Conservation (phyloP, 2,329 filamentous ascomycete species). For the Paracoccidioides lutzii region DNA sequence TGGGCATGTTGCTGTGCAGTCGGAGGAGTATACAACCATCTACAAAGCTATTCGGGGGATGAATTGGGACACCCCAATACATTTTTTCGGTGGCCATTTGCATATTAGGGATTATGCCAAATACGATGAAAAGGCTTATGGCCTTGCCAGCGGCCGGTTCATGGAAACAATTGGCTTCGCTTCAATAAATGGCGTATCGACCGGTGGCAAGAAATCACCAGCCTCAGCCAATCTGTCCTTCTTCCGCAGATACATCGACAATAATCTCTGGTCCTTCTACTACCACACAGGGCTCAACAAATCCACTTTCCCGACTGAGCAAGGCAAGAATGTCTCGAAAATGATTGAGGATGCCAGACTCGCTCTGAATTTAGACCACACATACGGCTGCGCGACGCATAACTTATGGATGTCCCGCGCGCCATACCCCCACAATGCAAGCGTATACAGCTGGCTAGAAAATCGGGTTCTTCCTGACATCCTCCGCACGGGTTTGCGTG, state of each 20-base stretch:
- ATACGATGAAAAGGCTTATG: slow-evolving; percentile 67
- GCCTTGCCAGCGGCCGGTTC: slow-evolving; percentile 77
- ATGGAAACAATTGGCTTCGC: slow-evolving; percentile 93
- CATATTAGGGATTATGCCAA: slow-evolving; percentile 75
- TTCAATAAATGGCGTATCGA: slow-evolving; percentile 58
- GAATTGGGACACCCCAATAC: slow-evolving; percentile 72
- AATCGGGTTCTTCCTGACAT: slow-evolving; percentile 59
- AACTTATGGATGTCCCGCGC: slow-evolving; percentile 71
- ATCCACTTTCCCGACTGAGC: slow-evolving; percentile 60
- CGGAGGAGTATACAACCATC: slow-evolving; percentile 63
- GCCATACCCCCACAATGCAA: slow-evolving; percentile 58
- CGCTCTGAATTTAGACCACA: slow-evolving; percentile 56
- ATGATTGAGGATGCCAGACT: slow-evolving; percentile 59
- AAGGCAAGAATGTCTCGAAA: slow-evolving; percentile 57
- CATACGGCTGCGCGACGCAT: slow-evolving; percentile 70
- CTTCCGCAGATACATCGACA: slow-evolving; percentile 77
- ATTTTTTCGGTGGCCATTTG: slow-evolving; percentile 81
- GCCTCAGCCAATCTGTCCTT: slow-evolving; percentile 44
- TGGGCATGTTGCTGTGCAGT: slow-evolving; percentile 73
- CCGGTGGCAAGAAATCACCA: slow-evolving; percentile 15
- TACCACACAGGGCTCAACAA: slow-evolving; percentile 65
- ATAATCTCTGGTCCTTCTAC: slow-evolving; percentile 73
- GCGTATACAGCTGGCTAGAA: slow-evolving; percentile 71
- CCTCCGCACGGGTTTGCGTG: slow-evolving; percentile 44
- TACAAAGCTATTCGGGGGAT: slow-evolving; percentile 64